Percentiles rank a stretch among this genome's conserved stretches.
phyloP scores from a whole-genome alignment of 2,329 filamentous ascomycete genomes.

The Neonectria neomacrospora region DNA sequence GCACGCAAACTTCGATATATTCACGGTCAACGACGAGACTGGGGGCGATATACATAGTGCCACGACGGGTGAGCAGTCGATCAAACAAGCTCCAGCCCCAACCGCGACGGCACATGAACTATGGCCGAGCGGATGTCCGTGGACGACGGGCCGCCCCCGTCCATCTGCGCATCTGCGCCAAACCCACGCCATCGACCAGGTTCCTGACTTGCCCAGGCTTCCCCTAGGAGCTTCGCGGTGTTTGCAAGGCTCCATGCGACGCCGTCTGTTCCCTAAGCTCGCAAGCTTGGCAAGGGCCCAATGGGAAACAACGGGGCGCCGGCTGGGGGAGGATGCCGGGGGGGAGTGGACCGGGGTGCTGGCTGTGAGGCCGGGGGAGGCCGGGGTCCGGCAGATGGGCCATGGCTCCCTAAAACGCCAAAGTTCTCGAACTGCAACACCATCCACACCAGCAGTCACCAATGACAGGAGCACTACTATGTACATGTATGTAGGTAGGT shows the following conservation, averaged over 20 bases:
- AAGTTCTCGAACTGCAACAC: slow-evolving; percentile 18
- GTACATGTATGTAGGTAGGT: too few relatives aligned
- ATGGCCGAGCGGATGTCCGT: slow-evolving; percentile 14
- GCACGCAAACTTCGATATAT: too few relatives aligned
- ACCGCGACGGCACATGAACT: slow-evolving; percentile 13
- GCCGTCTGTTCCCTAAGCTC: neutral
- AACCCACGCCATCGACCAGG: neutral
- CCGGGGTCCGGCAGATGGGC: slow-evolving; percentile 12
- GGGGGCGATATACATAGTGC: neutral
- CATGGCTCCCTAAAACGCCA: slow-evolving; percentile 15
- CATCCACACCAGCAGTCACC: slow-evolving; percentile 4
- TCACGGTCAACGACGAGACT: too few relatives aligned
- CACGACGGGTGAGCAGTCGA: neutral
- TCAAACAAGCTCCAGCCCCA: slow-evolving; percentile 19
- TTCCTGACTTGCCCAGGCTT: neutral
- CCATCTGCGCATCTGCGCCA: neutral
- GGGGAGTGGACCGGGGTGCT: neutral
- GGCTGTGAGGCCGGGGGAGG: slow-evolving; percentile 2
- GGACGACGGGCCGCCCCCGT: slow-evolving; percentile 12
- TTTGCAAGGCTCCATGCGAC: neutral
- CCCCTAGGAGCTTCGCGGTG: neutral
- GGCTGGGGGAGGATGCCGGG: slow-evolving; percentile 10
- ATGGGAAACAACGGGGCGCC: neutral
- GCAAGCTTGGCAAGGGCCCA: neutral
- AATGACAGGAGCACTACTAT: too few relatives aligned